Percentiles rank a stretch among this genome's conserved stretches.
Conservation (phyloP, 1,139 yeast species). For the Protomyces lactucae-debilis region DNA sequence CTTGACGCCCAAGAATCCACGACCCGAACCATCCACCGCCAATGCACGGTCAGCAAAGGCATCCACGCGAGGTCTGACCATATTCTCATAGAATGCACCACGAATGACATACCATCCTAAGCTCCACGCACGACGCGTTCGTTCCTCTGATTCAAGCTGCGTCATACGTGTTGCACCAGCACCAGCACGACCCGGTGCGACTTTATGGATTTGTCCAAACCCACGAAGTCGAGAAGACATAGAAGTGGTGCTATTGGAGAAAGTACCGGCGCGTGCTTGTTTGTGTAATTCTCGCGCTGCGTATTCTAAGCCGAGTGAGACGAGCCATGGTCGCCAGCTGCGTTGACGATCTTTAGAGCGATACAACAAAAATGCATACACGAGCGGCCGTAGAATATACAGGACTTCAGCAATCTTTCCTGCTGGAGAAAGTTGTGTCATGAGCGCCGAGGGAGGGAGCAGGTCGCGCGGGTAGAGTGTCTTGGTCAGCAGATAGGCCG, state of each 20-base stretch:
- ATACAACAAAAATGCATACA: slow-evolving; percentile 40
- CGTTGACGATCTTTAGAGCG: slow-evolving; percentile 16
- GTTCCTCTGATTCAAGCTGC: slow-evolving; percentile 40
- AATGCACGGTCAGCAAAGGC: slow-evolving; percentile 6
- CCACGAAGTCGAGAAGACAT: neutral
- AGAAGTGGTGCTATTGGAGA: neutral
- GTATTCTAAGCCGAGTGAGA: slow-evolving; percentile 41
- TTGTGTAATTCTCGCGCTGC: slow-evolving; percentile 36
- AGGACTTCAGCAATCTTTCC: slow-evolving; percentile 40
- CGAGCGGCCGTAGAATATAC: slow-evolving; percentile 41
- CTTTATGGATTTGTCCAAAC: neutral
- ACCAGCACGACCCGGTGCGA: neutral
- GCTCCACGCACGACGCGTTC: slow-evolving; percentile 37
- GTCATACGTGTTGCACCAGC: slow-evolving; percentile 38
- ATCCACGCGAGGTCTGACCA: slow-evolving; percentile 34
- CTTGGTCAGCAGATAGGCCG: slow-evolving; percentile 36
- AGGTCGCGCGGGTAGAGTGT: slow-evolving; percentile 41
- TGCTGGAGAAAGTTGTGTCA: slow-evolving; percentile 35
- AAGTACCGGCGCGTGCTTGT: slow-evolving; percentile 26
- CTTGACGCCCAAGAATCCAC: slow-evolving; percentile 36
- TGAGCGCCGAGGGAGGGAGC: slow-evolving; percentile 37
- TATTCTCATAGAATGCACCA: slow-evolving; percentile 41
- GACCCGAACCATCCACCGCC: slow-evolving; percentile 38
- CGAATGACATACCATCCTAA: slow-evolving; percentile 45
- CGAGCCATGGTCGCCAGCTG: slow-evolving; percentile 45